phyloP scores from a whole-genome alignment of 2,329 filamentous ascomycete species.

The Clonostachys solani region DNA sequence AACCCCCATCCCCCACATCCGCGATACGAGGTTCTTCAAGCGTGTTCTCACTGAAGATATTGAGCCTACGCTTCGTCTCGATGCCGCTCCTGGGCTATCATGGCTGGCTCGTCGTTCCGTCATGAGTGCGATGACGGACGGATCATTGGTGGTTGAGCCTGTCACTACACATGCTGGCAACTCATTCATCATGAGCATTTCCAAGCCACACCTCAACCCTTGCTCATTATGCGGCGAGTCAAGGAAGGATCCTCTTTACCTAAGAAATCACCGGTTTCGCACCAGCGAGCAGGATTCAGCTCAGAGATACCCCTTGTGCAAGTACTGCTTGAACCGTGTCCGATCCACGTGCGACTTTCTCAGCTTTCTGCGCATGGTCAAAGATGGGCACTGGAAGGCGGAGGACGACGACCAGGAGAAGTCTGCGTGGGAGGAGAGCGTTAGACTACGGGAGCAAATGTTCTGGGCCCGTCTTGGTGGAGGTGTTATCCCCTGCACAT shows the following conservation, averaged over 20 bases:
- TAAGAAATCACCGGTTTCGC: constrained; percentile 82
- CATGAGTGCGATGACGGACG: constrained; percentile 76
- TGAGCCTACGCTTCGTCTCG: constrained; percentile 86
- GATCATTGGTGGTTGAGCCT: constrained; percentile 84
- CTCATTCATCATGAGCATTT: constrained; percentile 41
- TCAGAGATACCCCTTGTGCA: constrained; percentile 85
- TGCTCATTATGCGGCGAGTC: constrained; percentile 89
- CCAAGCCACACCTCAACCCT: constrained; percentile 54
- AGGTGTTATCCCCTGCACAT: constrained; percentile 66
- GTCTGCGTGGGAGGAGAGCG: constrained; percentile 90
- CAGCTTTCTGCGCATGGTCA: constrained; percentile 84
- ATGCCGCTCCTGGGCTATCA: constrained; percentile 84
- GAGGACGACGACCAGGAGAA: constrained; percentile 82
- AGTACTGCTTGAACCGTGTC: constrained; percentile 79
- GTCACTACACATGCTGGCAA: constrained; percentile 50
- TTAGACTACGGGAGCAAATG: constrained; percentile 86
- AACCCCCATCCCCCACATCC: constrained; percentile 43
- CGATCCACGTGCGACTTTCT: constrained; percentile 90
- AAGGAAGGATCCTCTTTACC: constrained; percentile 64
- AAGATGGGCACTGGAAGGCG: constrained; percentile 86
- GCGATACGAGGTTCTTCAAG: constrained; percentile 94
- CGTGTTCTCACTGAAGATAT: constrained; percentile 85
- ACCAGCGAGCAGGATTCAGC: constrained; percentile 83
- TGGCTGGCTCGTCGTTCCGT: constrained; percentile 90
- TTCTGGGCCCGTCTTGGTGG: constrained; percentile 95